phyloP scores from a whole-genome alignment of 768 basidiomycete genomes.

The Tephrocybe sp. region DNA sequence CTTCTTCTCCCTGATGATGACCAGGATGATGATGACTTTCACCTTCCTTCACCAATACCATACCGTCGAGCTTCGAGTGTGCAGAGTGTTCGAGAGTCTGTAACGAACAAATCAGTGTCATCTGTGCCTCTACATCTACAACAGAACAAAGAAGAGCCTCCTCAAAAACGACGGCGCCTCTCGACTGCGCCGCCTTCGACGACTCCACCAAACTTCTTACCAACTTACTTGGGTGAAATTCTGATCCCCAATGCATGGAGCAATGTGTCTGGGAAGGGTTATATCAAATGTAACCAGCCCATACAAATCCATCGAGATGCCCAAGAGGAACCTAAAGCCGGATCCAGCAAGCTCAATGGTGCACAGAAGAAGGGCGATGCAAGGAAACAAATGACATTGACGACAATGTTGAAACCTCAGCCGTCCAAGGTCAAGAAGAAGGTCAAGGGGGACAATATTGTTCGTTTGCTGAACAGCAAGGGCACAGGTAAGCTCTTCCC shows the following conservation, averaged over 20 bases:
- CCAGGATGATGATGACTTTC: slow-evolving; percentile 16
- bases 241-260: slow-evolving; percentile 78
- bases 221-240: slow-evolving; percentile 66
- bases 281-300: slow-evolving; percentile 63
- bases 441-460: slow-evolving; percentile 61
- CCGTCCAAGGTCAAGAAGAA: slow-evolving; percentile 55
- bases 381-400: slow-evolving; percentile 68
- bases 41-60: slow-evolving; percentile 25
- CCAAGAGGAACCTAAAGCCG: slow-evolving; percentile 31
- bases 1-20: slow-evolving; percentile 11
- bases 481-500: slow-evolving; percentile 55
- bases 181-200: slow-evolving; percentile 27
- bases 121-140: slow-evolving; percentile 10
- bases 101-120: slow-evolving; percentile 5
- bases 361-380: slow-evolving; percentile 38
- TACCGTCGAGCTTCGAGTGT: slow-evolving; percentile 40
- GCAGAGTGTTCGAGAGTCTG: slow-evolving; percentile 34
- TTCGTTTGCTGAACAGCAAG: slow-evolving; percentile 61
- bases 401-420: slow-evolving; percentile 64
- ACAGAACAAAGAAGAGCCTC: slow-evolving; percentile 26
- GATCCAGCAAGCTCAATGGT: slow-evolving; percentile 22
- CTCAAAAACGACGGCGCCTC: slow-evolving; percentile 55
- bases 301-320: slow-evolving; percentile 59
- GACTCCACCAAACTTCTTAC: slow-evolving; percentile 19
- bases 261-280: slow-evolving; percentile 71